Conservation (phyloP, 2,329 filamentous ascomycete genomes). For the Teratosphaeriaceae sp. region DNA sequence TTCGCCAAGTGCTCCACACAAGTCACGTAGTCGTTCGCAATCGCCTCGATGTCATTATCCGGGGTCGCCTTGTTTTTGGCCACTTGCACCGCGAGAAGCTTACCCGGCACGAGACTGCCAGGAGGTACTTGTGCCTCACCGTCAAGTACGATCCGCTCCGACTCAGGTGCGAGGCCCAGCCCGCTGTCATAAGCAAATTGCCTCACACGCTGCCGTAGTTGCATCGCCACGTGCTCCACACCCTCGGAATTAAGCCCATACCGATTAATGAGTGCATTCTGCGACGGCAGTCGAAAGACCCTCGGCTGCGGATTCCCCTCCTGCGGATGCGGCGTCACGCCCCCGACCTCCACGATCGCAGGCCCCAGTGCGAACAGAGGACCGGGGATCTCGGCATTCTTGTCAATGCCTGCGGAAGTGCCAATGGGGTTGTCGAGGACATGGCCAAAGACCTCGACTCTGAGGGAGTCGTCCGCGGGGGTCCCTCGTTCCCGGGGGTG, state of each 20-base stretch:
- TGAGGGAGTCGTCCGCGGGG: conserved; percentile 43
- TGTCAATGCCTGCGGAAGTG: conserved; percentile 93
- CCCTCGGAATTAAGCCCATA: conserved; percentile 93
- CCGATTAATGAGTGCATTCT: conserved; percentile 87
- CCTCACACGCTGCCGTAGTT: conserved; percentile 69
- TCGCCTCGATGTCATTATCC: conserved; percentile 74
- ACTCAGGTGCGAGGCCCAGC: conserved; percentile 54
- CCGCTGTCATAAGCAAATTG: conserved; percentile 67
- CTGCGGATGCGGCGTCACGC: conserved; percentile 81
- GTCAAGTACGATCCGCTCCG: conserved; percentile 67
- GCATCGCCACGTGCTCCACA: conserved; percentile 76
- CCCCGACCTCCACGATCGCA: conserved; percentile 85
- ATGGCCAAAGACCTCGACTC: conserved; percentile 67
- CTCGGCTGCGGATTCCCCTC: conserved; percentile 80
- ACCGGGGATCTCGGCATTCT: conserved; percentile 83
- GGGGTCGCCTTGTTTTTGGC: conserved; percentile 95
- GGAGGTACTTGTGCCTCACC: conserved; percentile 71
- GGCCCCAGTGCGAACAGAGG: conserved; percentile 78
- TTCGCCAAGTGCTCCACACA: conserved; percentile 76
- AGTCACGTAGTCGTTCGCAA: conserved; percentile 75
- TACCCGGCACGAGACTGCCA: conserved; percentile 69
- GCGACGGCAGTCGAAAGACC: conserved; percentile 76
- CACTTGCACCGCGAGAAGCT: conserved; percentile 81
- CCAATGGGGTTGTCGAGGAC: conserved; percentile 78
- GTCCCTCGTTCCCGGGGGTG: conserved; percentile 76